Evolutionary conservation across 257 asterid species (phyloP).

Genomic region (Penstemon davidsonii): DNA sequence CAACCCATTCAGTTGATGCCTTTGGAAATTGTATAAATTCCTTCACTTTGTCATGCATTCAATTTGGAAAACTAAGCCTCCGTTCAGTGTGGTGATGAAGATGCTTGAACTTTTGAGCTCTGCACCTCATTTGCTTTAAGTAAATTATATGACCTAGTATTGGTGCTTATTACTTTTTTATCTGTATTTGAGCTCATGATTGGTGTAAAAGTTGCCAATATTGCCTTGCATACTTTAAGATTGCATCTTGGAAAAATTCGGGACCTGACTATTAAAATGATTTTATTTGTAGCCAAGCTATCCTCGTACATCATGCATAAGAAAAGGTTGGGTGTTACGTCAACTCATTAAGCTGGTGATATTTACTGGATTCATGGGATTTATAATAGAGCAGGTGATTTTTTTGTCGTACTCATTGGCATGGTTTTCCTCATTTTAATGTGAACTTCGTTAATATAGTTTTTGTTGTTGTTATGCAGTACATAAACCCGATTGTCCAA

Average conservation of each 20-base stretch:
- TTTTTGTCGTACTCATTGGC: no score
- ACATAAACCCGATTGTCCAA: conserved; percentile 87
- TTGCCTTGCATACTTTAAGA: conserved; percentile 8
- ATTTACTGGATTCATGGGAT: conserved; percentile 85
- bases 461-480: conserved; percentile 57
- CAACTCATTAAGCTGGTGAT: conserved; percentile 76
- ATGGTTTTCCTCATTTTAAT: background rate
- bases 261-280: conserved; percentile 19
- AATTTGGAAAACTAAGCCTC: background rate
- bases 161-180: background rate
- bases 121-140: background rate
- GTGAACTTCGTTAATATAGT: conserved; percentile 9
- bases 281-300: conserved; percentile 68
- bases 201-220: conserved; percentile 12
- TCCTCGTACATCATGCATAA: conserved; percentile 74
- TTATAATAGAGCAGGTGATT: conserved; percentile 81
- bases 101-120: conserved; percentile 15
- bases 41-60: background rate
- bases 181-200: conserved; percentile 19
- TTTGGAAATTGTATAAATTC: conserved; percentile 16
- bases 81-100: conserved; percentile 11
- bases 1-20: conserved; percentile 1
- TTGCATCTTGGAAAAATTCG: background rate
- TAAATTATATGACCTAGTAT: conserved; percentile 5
- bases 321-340: conserved; percentile 90